Evolutionary conservation across 495 filamentous ascomycete species (phyloP), one percentile per base, ranked within the genome.

Genomic region (Talaromyces thailandensis): DNA sequence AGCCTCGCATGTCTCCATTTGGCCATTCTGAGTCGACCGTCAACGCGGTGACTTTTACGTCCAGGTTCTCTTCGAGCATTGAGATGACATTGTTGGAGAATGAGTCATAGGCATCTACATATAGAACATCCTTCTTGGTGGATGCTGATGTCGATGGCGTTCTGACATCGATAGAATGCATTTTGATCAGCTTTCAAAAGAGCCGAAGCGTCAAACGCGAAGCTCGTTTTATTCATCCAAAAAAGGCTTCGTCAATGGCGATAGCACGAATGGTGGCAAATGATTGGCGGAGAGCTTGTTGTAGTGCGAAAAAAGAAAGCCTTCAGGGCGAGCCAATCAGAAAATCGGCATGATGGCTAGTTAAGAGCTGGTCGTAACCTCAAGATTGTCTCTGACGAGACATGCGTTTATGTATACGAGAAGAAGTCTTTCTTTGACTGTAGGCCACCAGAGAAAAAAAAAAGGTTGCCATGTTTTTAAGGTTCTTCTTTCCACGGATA

Each of bases 71-170:
- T 64, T 85, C 78, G 18, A 97, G 80, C 65, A 94, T 84, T 16
- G 87, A 81, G 51, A 93, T 83, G 63, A 97, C 93, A 77, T 96
- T 97, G 75, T 96, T 90, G 50, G 93, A 87, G 76, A 96, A 97
- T 59, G 93, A 96, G 75, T 97, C 94, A 68, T 96, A 95, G 58
- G 92, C 91, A 70, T 98, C 94, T 50, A 98, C 75, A 71, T 94
- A 92, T 51, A 98, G 84, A 58, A 97, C 85, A 52, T 76, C 82
- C 45, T 73, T 79, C 40, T 56, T 50, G 24, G 43, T 35, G 16
- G 55, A 57, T 21, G 14, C 24, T 9, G 28, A 23, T 23, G 14
- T 2, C 9, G 55, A 57, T 16, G 16, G 16, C 2, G 16, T 8
- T 18, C 24, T n/a, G 0, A 29, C 16, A 18, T 31, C 28, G 55